phyloP scores from a whole-genome alignment of 2,329 filamentous ascomycete genomes.

The Simplicillium sp. region DNA sequence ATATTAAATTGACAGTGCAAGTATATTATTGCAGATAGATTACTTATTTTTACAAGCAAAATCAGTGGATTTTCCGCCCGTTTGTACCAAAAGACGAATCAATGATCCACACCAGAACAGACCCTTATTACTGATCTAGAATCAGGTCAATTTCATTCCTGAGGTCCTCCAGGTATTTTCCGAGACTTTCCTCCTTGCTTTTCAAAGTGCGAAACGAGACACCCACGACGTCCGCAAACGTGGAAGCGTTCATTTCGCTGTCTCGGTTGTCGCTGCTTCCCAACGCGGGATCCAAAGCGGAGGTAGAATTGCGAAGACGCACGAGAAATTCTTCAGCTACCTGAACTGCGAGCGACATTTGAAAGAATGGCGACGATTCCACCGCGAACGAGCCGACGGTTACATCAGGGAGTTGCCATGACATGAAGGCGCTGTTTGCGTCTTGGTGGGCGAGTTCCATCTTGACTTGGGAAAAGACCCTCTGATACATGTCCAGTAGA shows the following conservation, averaged over 20 bases:
- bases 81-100: no score
- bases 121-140: no score
- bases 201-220: constrained; percentile 11
- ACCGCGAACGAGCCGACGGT: constrained; percentile 29
- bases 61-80: no score
- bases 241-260: constrained; percentile 11
- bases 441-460: constrained; percentile 19
- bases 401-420: constrained; percentile 30
- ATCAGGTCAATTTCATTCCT: constrained; percentile 10
- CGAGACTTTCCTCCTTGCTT: constrained; percentile 11
- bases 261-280: not conserved
- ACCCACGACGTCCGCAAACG: constrained; percentile 20
- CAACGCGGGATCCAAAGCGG: constrained; percentile 14
- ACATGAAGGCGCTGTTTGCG: constrained; percentile 17
- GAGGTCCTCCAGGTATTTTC: constrained; percentile 9
- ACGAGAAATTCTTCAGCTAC: constrained; percentile 30
- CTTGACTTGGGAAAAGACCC: constrained; percentile 25
- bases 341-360: constrained; percentile 31
- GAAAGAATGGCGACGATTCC: constrained; percentile 27
- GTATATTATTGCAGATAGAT: no score
- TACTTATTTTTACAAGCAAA: no score
- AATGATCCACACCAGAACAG: no score
- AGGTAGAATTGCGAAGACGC: constrained; percentile 22
- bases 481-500: constrained; percentile 30
- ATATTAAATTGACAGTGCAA: no score